Evolutionary conservation across 1,284 basidiomycete species (phyloP), one percentile per base, ranked within the genome.

Genomic region (Pyrrhoderma lamaoense): DNA sequence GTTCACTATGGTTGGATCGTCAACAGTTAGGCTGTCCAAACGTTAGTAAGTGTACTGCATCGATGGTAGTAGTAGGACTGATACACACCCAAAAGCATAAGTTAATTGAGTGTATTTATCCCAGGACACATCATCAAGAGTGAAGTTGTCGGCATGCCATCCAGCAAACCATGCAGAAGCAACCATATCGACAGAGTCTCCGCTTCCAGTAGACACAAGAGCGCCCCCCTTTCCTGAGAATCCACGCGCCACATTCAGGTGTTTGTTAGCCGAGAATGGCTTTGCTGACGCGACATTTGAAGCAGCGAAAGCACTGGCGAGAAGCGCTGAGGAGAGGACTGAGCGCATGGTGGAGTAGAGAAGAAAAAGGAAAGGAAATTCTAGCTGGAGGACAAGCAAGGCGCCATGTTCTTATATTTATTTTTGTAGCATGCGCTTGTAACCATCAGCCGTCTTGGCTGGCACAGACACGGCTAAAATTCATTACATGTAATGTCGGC

Each of bases 91-190:
- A 63, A 82, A 82, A 38, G 81, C 75, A 63, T 80, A 85, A 11
- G 74, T 73, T 66, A 85, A 63, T 57, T 79, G 74, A 3, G 77
- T 83, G 64, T 85, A 85, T 62, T 75, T 74, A 27, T 64, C 59
- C 82, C 81, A 85, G 56, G 70, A 70, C 49, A 85, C 71, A 42
- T 72, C 62, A 31, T 69, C 62, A 40, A 82, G 67, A 0, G 74
- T 67, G 59, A 75, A 73, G 56, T 70, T 67, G 16, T 62, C 54
- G 3, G 70, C 59, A 60, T 80, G 77, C 78, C 80, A 85, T 21
- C 79, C 77, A 40, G 82, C 72, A 59, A 75, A 84, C 82, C 82
- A 85, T 19, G 78, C 74, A 42, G 77, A 69, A 35, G 77, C 60
- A 35, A 82, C 61, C 62, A 63, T 61, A 42, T 62, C 55, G 35